Percentiles rank a stretch among this genome's conserved stretches.
These are phyloP conservation scores for Vigna nakashimae DNA, from an alignment of 306 rosid genomes.

Conservation along the genomic window DNA sequence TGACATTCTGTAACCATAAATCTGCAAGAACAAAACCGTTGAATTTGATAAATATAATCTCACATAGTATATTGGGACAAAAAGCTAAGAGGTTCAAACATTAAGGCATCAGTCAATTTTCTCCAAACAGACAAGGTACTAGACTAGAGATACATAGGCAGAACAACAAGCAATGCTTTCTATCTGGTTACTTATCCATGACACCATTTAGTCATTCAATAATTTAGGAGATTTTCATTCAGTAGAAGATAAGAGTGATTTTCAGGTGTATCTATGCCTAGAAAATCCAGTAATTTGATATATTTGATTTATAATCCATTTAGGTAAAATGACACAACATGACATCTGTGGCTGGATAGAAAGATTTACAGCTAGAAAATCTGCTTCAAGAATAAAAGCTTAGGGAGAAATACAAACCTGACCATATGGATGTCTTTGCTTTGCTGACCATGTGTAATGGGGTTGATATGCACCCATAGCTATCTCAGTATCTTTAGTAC, in stretches of 20 bases:
- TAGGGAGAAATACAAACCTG: conserved; percentile 66
- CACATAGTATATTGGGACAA: conserved; percentile 3
- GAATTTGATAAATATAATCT: conserved; percentile 15
- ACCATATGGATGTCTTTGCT: conserved; percentile 70
- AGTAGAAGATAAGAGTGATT: conserved; percentile 27
- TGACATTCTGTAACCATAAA: conserved; percentile 93
- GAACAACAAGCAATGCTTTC: conserved; percentile 26
- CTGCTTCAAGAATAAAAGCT: conserved; percentile 23
- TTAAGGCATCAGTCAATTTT: conserved; percentile 22
- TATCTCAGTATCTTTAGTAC: conserved; percentile 94
- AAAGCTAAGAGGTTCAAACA: conserved; percentile 23
- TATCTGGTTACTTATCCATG: conserved; percentile 18
- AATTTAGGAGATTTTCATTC: conserved; percentile 25
- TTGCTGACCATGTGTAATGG: conserved; percentile 73
- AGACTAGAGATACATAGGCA: conserved; percentile 20
- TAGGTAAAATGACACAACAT: neutral
- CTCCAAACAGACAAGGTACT: conserved; percentile 6
- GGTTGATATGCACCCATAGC: conserved; percentile 99
- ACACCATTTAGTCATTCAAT: conserved; percentile 32
- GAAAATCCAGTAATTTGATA: conserved; percentile 17
- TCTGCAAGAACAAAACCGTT: conserved; percentile 55
- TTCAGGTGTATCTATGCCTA: conserved; percentile 9
- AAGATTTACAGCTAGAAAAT: conserved; percentile 15
- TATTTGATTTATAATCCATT: conserved; percentile 13
- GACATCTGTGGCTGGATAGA: conserved; percentile 22